These are phyloP conservation scores for Alternaria arborescens DNA, from an alignment of 2,329 filamentous ascomycete species.

Conservation along the genomic window DNA sequence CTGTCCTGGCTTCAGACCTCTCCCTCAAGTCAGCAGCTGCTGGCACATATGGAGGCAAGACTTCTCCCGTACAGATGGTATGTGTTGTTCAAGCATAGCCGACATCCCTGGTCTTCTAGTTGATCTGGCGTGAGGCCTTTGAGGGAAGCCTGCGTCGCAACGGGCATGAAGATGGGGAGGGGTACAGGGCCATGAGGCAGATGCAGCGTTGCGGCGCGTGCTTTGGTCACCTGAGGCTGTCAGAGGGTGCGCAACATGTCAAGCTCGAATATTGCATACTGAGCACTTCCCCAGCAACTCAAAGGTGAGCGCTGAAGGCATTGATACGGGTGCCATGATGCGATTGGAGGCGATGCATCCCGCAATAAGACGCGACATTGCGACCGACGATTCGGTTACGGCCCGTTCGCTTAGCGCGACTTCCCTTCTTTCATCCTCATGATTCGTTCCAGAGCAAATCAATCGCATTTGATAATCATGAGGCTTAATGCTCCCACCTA, in stretches of 20 bases:
- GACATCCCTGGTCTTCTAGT: slow-evolving; percentile 86
- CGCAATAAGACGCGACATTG: neutral
- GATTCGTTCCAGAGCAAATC: neutral
- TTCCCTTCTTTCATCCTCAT: neutral
- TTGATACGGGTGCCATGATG: slow-evolving; percentile 44
- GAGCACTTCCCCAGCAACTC: slow-evolving; percentile 53
- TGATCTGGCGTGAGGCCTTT: slow-evolving; percentile 95
- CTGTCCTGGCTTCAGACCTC: slow-evolving; percentile 90
- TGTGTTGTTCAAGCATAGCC: slow-evolving; percentile 95
- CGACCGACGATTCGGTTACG: slow-evolving; percentile 1
- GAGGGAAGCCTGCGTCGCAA: slow-evolving; percentile 93
- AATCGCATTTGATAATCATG: neutral
- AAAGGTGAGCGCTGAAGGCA: slow-evolving; percentile 50
- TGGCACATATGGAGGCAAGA: neutral
- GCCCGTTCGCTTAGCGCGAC: slow-evolving; percentile 9
- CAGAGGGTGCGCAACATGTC: neutral
- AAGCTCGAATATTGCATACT: slow-evolving; percentile 23
- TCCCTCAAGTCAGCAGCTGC: slow-evolving; percentile 36
- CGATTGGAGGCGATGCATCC: slow-evolving; percentile 2
- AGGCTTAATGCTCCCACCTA: neutral
- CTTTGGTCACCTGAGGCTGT: slow-evolving; percentile 80
- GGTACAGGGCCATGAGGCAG: slow-evolving; percentile 92
- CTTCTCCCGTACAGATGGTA: slow-evolving; percentile 73
- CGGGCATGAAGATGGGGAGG: slow-evolving; percentile 97
- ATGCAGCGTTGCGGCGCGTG: slow-evolving; percentile 84